Base-by-base conservation (phyloP, 106 monocot genomes). In the Allium sativum region DNA sequence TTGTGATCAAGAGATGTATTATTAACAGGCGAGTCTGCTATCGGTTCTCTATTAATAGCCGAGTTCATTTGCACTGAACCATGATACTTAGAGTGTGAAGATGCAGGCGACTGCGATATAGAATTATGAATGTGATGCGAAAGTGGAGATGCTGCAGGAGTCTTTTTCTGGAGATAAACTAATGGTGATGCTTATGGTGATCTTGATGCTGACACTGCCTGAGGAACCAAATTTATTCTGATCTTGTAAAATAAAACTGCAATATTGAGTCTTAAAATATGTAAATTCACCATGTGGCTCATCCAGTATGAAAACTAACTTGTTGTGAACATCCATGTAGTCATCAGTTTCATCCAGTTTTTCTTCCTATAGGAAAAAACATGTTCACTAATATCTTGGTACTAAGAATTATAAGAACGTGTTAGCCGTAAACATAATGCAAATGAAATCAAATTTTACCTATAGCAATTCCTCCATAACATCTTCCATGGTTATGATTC, bases 401-500 rank as follows among this genome's bases (percentile, higher is more conserved):
- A n/a, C n/a, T n/a, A n/a, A n/a, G n/a, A n/a, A n/a, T n/a, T n/a
- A n/a, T n/a, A n/a, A n/a, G n/a, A n/a, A n/a, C n/a, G n/a, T n/a
- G n/a, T n/a, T n/a, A n/a, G n/a, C n/a, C n/a, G n/a, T n/a, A n/a
- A n/a, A n/a, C n/a, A n/a, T n/a, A n/a, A n/a, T n/a, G n/a, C n/a
- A n/a, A n/a, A n/a, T n/a, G n/a, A n/a, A n/a, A n/a, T n/a, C n/a
- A n/a, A n/a, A n/a, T n/a, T 47, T 12, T 47, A 8, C 98, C 92
- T 98, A 92, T 63, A 98, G 74, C 57, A 98, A 63, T 78, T 98
- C 92, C 76, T 98, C 98, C 82, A 98, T 98, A 59, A 98, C 82
- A 73, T 98, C 92, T 78, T 98, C 98, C 98, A 98, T 98, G 48
- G 98, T 98, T 68, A 98, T 98, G 71, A 98, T 98, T 52, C 98